Evolutionary conservation across 192 early-diverging fungal genomes (phyloP).

Genomic region (Dimargaris cristalligena): DNA sequence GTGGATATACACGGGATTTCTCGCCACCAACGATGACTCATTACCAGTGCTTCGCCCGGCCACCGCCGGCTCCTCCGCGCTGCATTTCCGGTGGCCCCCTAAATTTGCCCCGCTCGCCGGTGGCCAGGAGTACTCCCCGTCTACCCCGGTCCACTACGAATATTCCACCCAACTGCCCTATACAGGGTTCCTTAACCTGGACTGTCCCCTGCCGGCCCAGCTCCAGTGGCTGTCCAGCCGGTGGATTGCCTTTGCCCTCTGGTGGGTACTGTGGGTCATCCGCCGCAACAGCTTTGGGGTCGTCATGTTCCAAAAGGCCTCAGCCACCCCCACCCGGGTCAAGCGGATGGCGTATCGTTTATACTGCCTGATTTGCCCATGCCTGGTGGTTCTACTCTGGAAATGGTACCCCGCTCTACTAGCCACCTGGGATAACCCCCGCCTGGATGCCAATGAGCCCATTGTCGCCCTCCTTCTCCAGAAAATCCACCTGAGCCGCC

Average conservation of each 20-base stretch:
- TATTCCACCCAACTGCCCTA: neutral
- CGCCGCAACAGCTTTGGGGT: neutral
- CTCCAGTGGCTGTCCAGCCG: neutral
- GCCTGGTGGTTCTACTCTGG: constrained; percentile 20
- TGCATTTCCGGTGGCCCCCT: neutral
- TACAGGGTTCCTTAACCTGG: neutral
- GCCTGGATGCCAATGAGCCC: constrained; percentile 1
- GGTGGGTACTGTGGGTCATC: constrained; percentile 7
- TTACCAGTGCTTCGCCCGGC: no score
- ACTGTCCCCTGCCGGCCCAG: neutral
- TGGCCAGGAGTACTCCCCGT: neutral
- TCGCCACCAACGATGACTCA: neutral
- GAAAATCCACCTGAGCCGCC: constrained; percentile 16
- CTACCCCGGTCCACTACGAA: no score
- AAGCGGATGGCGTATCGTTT: constrained; percentile 22
- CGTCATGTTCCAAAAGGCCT: neutral
- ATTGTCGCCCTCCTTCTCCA: constrained; percentile 6
- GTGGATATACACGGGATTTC: constrained; percentile 1
- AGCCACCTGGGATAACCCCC: constrained; percentile 14
- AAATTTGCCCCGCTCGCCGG: neutral
- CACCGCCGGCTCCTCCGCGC: neutral
- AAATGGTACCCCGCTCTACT: constrained; percentile 20
- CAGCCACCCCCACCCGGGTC: neutral
- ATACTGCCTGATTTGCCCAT: constrained; percentile 22
- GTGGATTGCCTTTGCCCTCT: constrained; percentile 2